These are phyloP conservation scores for Aspergillus fischeri DNA, from an alignment of 2,329 filamentous ascomycete genomes.

Conservation along the genomic window DNA sequence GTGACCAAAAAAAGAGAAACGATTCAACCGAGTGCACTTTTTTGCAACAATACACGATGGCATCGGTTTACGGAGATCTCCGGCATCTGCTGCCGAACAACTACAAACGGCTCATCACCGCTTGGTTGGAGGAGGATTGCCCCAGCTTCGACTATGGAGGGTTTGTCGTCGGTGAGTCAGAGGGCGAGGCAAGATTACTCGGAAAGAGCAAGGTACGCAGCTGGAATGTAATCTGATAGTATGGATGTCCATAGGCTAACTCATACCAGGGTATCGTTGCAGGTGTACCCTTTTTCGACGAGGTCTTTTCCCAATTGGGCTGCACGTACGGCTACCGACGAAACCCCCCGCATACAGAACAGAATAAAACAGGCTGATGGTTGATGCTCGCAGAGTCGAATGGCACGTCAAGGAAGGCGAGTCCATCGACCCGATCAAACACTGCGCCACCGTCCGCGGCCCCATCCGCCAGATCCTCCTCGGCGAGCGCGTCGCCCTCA, in stretches of 20 bases:
- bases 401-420: conserved; percentile 81
- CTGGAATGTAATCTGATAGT: not conserved
- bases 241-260: conserved; percentile 1
- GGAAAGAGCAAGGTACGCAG: conserved; percentile 52
- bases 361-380: not conserved
- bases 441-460: conserved; percentile 77
- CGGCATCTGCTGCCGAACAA: conserved; percentile 75
- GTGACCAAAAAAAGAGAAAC: too few relatives aligned
- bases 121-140: conserved; percentile 94
- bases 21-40: not conserved
- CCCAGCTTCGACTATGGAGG: conserved; percentile 96
- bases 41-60: conserved; percentile 41
- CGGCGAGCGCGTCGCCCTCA: conserved; percentile 90
- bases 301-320: conserved; percentile 83
- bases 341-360: not conserved
- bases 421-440: conserved; percentile 58
- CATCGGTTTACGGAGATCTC: conserved; percentile 55
- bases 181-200: conserved; percentile 45
- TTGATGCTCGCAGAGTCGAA: conserved; percentile 55
- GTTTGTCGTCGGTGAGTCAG: conserved; percentile 75
- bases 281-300: conserved; percentile 90
- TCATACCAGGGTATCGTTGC: conserved; percentile 67
- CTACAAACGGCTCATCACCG: conserved; percentile 74
- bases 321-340: conserved; percentile 57
- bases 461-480: conserved; percentile 79